Percentiles rank a stretch among this genome's conserved stretches.
Conservation (phyloP, 1,284 basidiomycete genomes). For the Austroboletus novae-zelandiae region DNA sequence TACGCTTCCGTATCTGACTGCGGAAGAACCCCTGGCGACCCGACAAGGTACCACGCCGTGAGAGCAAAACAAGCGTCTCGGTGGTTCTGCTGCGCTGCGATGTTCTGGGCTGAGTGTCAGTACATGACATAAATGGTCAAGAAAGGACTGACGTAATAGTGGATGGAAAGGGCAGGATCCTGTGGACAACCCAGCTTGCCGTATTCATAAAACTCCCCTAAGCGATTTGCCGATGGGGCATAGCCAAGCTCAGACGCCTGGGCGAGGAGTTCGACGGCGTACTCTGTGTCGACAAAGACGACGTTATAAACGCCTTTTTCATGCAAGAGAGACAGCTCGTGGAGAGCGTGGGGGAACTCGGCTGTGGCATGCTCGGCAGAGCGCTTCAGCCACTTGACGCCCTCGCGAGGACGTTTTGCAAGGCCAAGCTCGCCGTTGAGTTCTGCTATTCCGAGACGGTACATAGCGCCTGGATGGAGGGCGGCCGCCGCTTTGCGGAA, state of each 20-base stretch:
- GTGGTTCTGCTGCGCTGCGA: constrained; percentile 96
- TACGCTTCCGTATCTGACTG: constrained; percentile 98
- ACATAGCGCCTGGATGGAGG: constrained; percentile 93
- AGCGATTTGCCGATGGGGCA: constrained; percentile 91
- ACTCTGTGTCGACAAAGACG: constrained; percentile 94
- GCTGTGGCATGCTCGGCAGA: constrained; percentile 93
- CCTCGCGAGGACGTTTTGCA: constrained; percentile 87
- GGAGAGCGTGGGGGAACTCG: constrained; percentile 94
- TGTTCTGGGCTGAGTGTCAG: constrained; percentile 62
- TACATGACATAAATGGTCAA: background rate
- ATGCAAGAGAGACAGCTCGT: constrained; percentile 93
- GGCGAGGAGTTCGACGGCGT: constrained; percentile 91
- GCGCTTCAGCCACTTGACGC: constrained; percentile 97
- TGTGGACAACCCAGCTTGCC: constrained; percentile 99
- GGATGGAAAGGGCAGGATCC: constrained; percentile 94
- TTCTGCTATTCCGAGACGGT: constrained; percentile 93
- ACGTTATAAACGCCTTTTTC: constrained; percentile 97
- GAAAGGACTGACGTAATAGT: constrained; percentile 83
- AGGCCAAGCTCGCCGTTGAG: constrained; percentile 94
- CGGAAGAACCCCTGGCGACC: constrained; percentile 94
- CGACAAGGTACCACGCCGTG: constrained; percentile 99
- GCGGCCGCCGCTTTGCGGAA: constrained; percentile 93
- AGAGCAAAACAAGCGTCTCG: constrained; percentile 97
- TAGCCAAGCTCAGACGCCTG: constrained; percentile 96
- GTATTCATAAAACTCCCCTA: constrained; percentile 99